Evolutionary conservation across 2,329 filamentous ascomycete species (phyloP).

Genomic region (Teratosphaeria destructans): DNA sequence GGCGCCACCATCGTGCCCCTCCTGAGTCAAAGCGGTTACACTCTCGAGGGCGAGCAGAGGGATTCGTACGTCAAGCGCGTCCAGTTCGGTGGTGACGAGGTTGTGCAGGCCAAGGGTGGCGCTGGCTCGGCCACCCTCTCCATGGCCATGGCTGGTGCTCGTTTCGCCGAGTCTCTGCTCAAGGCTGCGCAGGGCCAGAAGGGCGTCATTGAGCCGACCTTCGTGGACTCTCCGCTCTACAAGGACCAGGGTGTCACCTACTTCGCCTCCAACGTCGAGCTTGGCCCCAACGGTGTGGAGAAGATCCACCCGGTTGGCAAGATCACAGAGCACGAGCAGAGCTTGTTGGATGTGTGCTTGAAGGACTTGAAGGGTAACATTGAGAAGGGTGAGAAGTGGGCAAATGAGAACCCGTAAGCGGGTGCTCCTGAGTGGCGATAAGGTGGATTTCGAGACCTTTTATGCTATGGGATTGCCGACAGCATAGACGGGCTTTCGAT

Average conservation of each 20-base stretch:
- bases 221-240: constrained; percentile 93
- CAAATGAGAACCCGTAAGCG: constrained; percentile 43
- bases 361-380: constrained; percentile 88
- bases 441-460: not conserved
- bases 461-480: not conserved
- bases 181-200: constrained; percentile 88
- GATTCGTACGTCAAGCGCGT: constrained; percentile 81
- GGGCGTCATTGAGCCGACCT: constrained; percentile 90
- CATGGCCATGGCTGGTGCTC: constrained; percentile 92
- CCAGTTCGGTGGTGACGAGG: constrained; percentile 98
- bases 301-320: constrained; percentile 83
- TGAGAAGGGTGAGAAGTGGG: constrained; percentile 69
- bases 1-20: constrained; percentile 97
- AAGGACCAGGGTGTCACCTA: constrained; percentile 97
- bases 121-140: constrained; percentile 93
- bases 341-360: constrained; percentile 76
- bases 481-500: not conserved
- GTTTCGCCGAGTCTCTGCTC: constrained; percentile 82
- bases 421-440: not conserved
- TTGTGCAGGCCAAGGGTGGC: constrained; percentile 97
- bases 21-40: constrained; percentile 87
- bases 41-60: constrained; percentile 65
- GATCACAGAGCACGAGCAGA: constrained; percentile 76
- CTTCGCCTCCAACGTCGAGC: constrained; percentile 91
- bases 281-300: constrained; percentile 91